Evolutionary conservation across 148 eudicot species (phyloP).

Genomic region (Diospyros kaki): DNA sequence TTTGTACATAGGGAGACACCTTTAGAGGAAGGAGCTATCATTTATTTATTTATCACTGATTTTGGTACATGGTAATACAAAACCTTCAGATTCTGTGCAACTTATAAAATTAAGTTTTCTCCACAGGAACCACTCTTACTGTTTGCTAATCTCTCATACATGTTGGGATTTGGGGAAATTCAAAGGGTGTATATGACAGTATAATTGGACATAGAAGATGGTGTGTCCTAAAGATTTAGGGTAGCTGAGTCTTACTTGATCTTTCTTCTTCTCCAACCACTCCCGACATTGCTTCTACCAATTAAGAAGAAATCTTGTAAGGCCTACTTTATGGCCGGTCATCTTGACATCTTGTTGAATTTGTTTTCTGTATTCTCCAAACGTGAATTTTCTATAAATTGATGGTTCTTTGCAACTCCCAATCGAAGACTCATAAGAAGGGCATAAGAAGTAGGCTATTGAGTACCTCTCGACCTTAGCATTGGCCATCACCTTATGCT

Average conservation of each 20-base stretch:
- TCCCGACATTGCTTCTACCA: background rate
- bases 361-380: slow-evolving; percentile 35
- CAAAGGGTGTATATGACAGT: too few relatives aligned
- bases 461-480: slow-evolving; percentile 31
- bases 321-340: slow-evolving; percentile 40
- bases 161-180: background rate
- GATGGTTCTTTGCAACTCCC: slow-evolving; percentile 32
- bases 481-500: slow-evolving; percentile 44
- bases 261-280: background rate
- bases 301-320: slow-evolving; percentile 20
- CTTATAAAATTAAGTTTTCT: background rate
- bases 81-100: background rate
- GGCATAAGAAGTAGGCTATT: slow-evolving; percentile 44
- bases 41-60: background rate
- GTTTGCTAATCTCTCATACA: background rate
- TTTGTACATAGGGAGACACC: too few relatives aligned
- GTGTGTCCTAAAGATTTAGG: too few relatives aligned
- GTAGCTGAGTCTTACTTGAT: background rate
- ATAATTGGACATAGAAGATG: too few relatives aligned
- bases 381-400: slow-evolving; percentile 29
- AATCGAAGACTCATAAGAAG: slow-evolving; percentile 34
- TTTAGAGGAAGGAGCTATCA: background rate
- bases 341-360: slow-evolving; percentile 34
- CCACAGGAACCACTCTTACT: background rate
- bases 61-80: background rate